These are phyloP conservation scores for Selenicereus undatus DNA, from an alignment of 148 eudicot genomes.

Conservation along the genomic window DNA sequence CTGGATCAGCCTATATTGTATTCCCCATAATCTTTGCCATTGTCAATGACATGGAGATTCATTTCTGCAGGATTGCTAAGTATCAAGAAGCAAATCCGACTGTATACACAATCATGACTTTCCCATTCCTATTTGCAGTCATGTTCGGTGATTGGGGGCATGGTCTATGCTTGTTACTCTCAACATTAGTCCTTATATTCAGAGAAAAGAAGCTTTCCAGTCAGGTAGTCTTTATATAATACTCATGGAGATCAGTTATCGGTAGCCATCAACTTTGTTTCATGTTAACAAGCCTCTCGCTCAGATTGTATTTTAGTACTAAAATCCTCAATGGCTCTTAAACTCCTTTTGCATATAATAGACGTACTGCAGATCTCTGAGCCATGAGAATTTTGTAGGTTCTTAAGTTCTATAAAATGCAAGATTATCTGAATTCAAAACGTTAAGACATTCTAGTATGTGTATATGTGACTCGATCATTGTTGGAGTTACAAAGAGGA, in stretches of 20 bases:
- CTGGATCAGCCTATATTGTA: not conserved
- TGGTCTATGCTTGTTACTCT: conserved; percentile 53
- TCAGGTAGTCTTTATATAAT: conserved; percentile 32
- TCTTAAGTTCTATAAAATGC: not conserved
- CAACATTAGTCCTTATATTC: conserved; percentile 37
- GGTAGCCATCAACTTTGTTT: not conserved
- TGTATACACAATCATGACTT: conserved; percentile 49
- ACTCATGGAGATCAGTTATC: not conserved
- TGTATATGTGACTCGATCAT: not conserved
- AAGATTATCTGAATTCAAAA: not conserved
- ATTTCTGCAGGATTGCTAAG: conserved; percentile 46
- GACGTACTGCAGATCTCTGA: not conserved
- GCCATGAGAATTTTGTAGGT: not conserved
- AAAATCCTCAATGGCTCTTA: not conserved
- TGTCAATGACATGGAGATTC: conserved; percentile 5
- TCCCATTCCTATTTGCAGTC: conserved; percentile 64
- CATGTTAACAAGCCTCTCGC: not conserved
- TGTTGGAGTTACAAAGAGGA: not conserved
- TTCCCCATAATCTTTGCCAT: conserved; percentile 4
- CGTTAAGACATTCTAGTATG: not conserved
- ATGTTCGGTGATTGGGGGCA: conserved; percentile 77
- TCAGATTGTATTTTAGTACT: not conserved
- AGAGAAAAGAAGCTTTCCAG: conserved; percentile 49
- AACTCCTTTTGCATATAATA: not conserved
- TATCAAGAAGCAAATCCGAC: conserved; percentile 65